Evolutionary conservation across 1,284 basidiomycete species (phyloP), one percentile per base, ranked within the genome.

Genomic region (Ustilago vetiveriae): DNA sequence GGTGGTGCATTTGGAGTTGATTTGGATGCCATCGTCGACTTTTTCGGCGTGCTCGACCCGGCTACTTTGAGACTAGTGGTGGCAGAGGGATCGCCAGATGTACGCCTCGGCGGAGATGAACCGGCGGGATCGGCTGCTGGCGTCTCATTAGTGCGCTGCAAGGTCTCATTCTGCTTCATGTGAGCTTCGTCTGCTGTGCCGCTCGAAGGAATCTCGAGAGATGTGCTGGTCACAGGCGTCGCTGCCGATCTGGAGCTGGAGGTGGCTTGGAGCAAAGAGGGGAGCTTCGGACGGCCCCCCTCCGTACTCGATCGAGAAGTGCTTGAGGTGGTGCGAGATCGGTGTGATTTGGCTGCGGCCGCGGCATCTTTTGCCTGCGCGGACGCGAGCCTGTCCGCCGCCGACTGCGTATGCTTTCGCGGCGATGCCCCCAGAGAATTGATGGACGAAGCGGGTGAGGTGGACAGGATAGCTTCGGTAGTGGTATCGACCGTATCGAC

Each of bases 291-390:
- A 6, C 53, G 43, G 26, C 30, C 11, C 23, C 57, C 46, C 35
- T 70, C 62, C 11, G 38, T 49, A 42, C 67, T 65, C 0, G 67
- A 65, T 30, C 62, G 48, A 5, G 67, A 70, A 16, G 67, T 65
- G 46, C 46, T 55, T 1, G 62, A 65, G 6, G 53, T 39, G 13
- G 67, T 70, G 27, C 67, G 60, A 3, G 29, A 27, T 16, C 62
- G 42, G 19, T 57, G 57, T 23, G 49, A 52, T 23, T 56, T 62
- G 27, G 67, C 53, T 21, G 60, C 51, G 17, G 67, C 67, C 9
- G 60, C 60, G 24, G 56, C 67, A 26, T 70, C 67, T 29, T 46
- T 53, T 13, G 63, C 56, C 19, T 65, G 56, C 3, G 67, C 53
- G 14, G 52, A 53, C 0, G 67, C 56, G 32, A 70, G 54, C 14